phyloP scores from a whole-genome alignment of 1,139 yeast species.

The Zygosaccharomyces sapae region DNA sequence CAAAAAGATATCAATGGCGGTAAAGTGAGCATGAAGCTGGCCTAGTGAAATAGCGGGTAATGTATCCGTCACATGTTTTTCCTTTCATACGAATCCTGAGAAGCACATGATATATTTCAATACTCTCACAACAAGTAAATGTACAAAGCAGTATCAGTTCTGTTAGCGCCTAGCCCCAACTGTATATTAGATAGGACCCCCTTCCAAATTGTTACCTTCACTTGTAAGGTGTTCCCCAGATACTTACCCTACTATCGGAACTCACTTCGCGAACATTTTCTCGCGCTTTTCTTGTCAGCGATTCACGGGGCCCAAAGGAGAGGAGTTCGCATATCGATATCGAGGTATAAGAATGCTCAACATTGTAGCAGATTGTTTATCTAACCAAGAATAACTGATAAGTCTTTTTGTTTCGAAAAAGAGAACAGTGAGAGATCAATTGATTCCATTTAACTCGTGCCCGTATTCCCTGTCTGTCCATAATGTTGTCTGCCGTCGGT shows the following conservation, averaged over 20 bases:
- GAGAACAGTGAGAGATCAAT: neutral
- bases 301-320: slow-evolving; percentile 5
- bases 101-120: too few species aligned
- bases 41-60: too few species aligned
- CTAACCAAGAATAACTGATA: neutral
- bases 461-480: neutral
- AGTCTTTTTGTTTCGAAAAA: neutral
- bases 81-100: too few species aligned
- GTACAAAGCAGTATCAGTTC: too few species aligned
- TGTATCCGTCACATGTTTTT: too few species aligned
- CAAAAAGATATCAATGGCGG: too few species aligned
- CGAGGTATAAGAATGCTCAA: slow-evolving; percentile 3
- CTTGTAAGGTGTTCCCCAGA: neutral
- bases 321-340: neutral
- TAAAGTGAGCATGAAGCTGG: too few species aligned
- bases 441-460: neutral
- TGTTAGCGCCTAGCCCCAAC: too few species aligned
- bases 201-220: neutral
- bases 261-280: slow-evolving; percentile 1
- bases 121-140: too few species aligned
- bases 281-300: slow-evolving; percentile 3
- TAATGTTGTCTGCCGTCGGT: slow-evolving; percentile 18
- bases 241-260: slow-evolving; percentile 2
- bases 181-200: neutral
- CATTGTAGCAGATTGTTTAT: neutral